Conservation (phyloP, 2,329 filamentous ascomycete species). For the Cladosporium sp. region DNA sequence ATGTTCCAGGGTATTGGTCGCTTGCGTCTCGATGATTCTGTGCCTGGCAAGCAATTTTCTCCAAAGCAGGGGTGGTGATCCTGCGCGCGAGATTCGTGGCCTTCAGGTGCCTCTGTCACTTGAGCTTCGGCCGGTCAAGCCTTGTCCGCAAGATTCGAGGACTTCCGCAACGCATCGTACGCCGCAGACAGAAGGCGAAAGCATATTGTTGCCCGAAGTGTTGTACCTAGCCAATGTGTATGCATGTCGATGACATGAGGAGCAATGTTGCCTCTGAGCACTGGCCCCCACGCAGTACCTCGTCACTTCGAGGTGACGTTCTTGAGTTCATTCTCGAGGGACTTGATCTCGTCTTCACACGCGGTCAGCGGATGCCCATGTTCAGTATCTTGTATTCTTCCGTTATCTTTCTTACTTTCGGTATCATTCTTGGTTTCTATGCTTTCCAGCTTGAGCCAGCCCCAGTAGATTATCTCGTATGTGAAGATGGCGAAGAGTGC, state of each 20-base stretch:
- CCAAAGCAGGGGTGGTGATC: neutral
- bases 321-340: constrained; percentile 6
- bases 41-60: neutral
- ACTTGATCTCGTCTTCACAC: constrained; percentile 6
- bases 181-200: neutral
- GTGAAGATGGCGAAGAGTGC: constrained; percentile 71
- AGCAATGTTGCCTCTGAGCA: neutral
- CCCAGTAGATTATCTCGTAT: constrained; percentile 73
- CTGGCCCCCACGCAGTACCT: neutral
- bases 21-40: neutral
- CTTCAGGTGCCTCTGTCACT: too few relatives aligned
- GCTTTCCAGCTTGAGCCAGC: constrained; percentile 69
- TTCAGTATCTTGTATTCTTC: neutral
- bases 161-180: too few relatives aligned
- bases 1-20: neutral
- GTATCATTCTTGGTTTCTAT: constrained; percentile 62
- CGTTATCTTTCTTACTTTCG: constrained; percentile 32
- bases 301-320: neutral
- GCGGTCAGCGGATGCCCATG: neutral
- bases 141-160: too few relatives aligned
- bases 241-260: neutral
- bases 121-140: too few relatives aligned
- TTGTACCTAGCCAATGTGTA: neutral
- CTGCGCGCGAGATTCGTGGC: too few relatives aligned
- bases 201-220: neutral